Evolutionary conservation across 148 eudicot genomes (phyloP).

Genomic region (Nyssa sinensis): DNA sequence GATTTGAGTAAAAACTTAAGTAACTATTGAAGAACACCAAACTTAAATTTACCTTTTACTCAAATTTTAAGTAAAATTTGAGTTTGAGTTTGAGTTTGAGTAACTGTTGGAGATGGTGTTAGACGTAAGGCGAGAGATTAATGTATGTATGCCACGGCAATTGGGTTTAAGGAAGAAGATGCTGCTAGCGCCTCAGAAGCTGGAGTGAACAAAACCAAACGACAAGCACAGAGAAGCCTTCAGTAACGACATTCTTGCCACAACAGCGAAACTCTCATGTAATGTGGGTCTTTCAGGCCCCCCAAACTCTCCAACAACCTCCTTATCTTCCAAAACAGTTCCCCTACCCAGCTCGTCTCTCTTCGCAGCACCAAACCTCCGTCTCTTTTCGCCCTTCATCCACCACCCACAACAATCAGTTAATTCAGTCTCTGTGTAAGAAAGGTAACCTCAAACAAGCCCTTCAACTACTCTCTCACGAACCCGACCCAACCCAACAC

Average conservation of each 20-base stretch:
- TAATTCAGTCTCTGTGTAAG: conserved; percentile 64
- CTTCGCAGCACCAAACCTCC: conserved; percentile 24
- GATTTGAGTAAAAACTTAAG: no score
- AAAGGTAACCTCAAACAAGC: conserved; percentile 68
- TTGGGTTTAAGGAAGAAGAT: no score
- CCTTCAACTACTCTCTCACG: conserved; percentile 55
- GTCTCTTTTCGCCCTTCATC: conserved; percentile 25
- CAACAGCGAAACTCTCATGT: conserved; percentile 4
- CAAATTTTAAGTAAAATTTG: no score
- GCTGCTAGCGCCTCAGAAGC: not conserved
- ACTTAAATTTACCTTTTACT: no score
- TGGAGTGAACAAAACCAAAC: not conserved
- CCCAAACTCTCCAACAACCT: conserved; percentile 39
- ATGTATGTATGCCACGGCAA: no score
- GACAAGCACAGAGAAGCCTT: not conserved
- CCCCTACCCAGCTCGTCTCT: conserved; percentile 13
- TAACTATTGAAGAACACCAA: no score
- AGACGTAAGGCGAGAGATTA: no score
- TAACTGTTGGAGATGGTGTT: no score
- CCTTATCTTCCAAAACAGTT: conserved; percentile 19
- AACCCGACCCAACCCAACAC: conserved; percentile 64
- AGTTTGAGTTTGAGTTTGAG: no score
- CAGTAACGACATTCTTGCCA: not conserved
- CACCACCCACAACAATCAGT: conserved; percentile 36
- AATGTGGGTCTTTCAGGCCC: conserved; percentile 59